These are phyloP conservation scores for Stropharia rugosoannulata DNA, from an alignment of 768 basidiomycete species.

Conservation along the genomic window DNA sequence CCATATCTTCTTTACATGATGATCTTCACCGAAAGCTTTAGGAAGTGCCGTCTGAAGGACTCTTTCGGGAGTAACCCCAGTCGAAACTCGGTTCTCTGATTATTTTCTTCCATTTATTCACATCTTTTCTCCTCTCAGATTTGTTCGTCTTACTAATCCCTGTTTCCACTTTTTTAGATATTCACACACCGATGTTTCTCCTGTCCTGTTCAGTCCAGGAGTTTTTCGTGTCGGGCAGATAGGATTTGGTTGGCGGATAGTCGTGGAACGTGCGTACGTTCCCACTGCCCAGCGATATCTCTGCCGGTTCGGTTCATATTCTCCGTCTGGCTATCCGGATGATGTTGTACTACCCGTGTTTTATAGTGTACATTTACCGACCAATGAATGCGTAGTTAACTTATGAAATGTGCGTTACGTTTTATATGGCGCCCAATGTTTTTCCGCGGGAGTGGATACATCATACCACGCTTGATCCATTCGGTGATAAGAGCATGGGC, in stretches of 20 bases:
- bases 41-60: conserved; percentile 61
- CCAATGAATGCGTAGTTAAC: neutral
- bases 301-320: conserved; percentile 7
- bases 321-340: too few relatives aligned
- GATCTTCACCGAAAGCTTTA: conserved; percentile 50
- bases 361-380: neutral
- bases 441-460: too few relatives aligned
- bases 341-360: neutral
- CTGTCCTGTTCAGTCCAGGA: neutral
- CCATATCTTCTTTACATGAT: conserved; percentile 28
- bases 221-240: neutral
- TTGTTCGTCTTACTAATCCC: conserved; percentile 13
- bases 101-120: conserved; percentile 14
- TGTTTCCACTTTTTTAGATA: conserved; percentile 1
- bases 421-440: too few relatives aligned
- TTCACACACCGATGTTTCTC: neutral
- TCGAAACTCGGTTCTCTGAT: conserved; percentile 59
- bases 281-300: too few relatives aligned
- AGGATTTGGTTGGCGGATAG: neutral
- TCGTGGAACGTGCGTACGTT: conserved; percentile 15
- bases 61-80: conserved; percentile 37
- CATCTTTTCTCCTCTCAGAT: neutral
- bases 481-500: neutral
- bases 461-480: neutral
- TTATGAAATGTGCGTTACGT: neutral